Evolutionary conservation across 1,284 basidiomycete genomes (phyloP), one percentile per base, ranked within the genome.

Genomic region (Vanrija pseudolonga): DNA sequence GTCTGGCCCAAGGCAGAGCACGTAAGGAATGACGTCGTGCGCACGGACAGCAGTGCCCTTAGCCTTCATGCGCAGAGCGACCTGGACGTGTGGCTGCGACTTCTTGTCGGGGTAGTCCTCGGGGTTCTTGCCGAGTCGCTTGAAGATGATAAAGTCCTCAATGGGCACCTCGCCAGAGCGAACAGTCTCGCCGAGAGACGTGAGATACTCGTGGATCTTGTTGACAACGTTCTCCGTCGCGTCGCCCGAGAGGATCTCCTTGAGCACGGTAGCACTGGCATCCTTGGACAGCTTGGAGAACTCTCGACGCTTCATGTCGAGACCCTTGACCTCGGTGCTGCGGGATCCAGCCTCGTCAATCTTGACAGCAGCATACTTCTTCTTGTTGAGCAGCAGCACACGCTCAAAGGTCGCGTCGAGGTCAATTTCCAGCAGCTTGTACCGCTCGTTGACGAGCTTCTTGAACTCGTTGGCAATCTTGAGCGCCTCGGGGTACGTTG

Each of bases 231-330:
- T 81, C 74, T 99, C 96, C 0, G 91, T 91, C 0, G 87, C 81
- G 64, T 95, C 88, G 2, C 94, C 94, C 0, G 92, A 97, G 11
- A 98, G 79, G 45, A 98, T 89, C 68, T 90, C 88, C 55, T 90
- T 88, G 22, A 99, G 79, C 1, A 95, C 86, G 66, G 87, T 90
- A 71, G 90, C 86, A 1, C 93, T 98, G 17, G 93, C 87, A 50
- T 85, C 86, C 78, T 98, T 99, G 2, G 91, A 95, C 44, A 99
- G 76, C 4, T 84, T 83, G 64, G 88, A 96, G 76, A 92, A 99
- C 74, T 98, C 96, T 79, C 96, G 81, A 47, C 96, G 85, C 77
- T 98, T 98, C 96, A 98, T 98, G 76, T 99, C 96, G 32, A 99
- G 79, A 77, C 96, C 96, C 73, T 98, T 99, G 75, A 98, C 82